phyloP scores from a whole-genome alignment of 1,139 yeast genomes.

The Diutina pseudorugosa region DNA sequence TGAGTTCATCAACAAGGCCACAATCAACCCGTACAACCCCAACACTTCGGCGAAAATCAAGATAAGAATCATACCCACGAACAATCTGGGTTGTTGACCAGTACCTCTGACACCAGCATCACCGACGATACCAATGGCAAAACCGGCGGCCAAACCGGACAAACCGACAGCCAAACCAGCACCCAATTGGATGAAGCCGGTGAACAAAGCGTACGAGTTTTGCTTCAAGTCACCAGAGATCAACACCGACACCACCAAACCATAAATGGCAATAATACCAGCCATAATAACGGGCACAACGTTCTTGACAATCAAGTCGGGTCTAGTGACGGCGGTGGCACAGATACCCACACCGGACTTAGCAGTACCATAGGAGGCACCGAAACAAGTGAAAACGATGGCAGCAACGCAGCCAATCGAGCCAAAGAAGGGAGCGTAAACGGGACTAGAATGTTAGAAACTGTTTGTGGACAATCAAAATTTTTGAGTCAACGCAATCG shows the following conservation, averaged over 20 bases:
- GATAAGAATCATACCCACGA: constrained; percentile 94
- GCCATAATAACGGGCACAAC: constrained; percentile 98
- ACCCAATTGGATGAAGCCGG: constrained; percentile 97
- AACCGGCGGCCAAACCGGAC: constrained; percentile 96
- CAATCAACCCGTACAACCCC: constrained; percentile 95
- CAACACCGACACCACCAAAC: constrained; percentile 91
- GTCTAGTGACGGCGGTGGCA: constrained; percentile 96
- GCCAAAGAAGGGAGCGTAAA: constrained; percentile 88
- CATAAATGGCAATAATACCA: constrained; percentile 98
- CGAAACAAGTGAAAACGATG: constrained; percentile 94
- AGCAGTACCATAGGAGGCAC: constrained; percentile 99
- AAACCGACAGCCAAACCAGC: constrained; percentile 97
- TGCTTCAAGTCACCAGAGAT: constrained; percentile 86
- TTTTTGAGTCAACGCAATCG: not conserved
- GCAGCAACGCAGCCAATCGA: constrained; percentile 99
- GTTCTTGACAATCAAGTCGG: constrained; percentile 82
- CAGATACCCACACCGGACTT: constrained; percentile 99
- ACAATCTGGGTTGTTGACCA: constrained; percentile 92
- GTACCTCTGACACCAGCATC: constrained; percentile 98
- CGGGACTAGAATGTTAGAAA: constrained; percentile 36
- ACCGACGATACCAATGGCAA: constrained; percentile 97
- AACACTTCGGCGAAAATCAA: constrained; percentile 98
- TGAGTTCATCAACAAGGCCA: constrained; percentile 91
- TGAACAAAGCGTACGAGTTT: constrained; percentile 74
- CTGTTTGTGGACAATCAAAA: not conserved